Evolutionary conservation across 1,284 basidiomycete species (phyloP), one percentile per base, ranked within the genome.

Genomic region (Trichosporon asahii): DNA sequence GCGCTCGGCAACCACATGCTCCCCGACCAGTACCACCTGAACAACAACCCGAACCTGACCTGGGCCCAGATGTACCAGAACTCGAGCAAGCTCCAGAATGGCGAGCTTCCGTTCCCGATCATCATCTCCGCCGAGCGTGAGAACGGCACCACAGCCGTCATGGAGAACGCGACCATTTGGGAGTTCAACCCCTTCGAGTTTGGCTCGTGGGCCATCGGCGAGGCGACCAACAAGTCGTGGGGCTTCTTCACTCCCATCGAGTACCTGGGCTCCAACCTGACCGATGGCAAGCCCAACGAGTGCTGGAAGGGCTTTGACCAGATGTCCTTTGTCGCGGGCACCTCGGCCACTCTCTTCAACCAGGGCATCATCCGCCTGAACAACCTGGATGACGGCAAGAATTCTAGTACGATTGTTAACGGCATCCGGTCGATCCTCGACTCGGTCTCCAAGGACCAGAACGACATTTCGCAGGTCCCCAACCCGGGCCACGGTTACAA

Each of bases 101-200:
- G 74, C 8, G 73, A 72, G 46, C 72, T 82, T 9, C 82, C 82
- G 33, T 75, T 80, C 73, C 81, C 85, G 1, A 84, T 87, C 75
- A 84, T 85, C 73, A 82, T 86, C 46, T 82, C 85, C 3, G 85
- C 84, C 37, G 85, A 86, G 78, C 40, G 65, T 29, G 31, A 29
- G 23, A 46, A 67, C 23, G 63, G 63, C 35, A 44, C 35, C 23
- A 64, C 37, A 5, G n/a, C 37, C 6, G 63, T 64, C 11, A 37
- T 44, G 35, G 63, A 37, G 35, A 86, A 86, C 72, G 83, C 83
- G 2, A 83, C 84, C 9, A 73, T 82, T 11, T 86, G 82, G 77
- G 86, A 87, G 72, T 85, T 85, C 67, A 85, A 80, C 1, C 84
- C 84, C 0, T 83, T 77, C 68, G 85, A 86, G 73, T 86, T 85